A percentile compares a stretch with the other conserved stretches of the same genome.
phyloP scores from a whole-genome alignment of 1,139 yeast genomes.

The Pichia sp. region DNA sequence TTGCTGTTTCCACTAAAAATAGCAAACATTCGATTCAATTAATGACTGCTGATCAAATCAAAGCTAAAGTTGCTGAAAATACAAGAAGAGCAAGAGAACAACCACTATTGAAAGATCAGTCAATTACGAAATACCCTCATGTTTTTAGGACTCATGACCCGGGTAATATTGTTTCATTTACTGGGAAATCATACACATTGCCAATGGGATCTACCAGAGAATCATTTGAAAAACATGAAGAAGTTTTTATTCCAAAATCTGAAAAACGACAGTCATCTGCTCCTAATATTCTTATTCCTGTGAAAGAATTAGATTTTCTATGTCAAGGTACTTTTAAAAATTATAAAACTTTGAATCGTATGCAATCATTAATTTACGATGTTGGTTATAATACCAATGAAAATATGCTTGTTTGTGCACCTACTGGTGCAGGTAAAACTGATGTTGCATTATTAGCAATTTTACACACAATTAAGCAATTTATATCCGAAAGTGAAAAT shows the following conservation, averaged over 20 bases:
- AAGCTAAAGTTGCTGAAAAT: constrained; percentile 51
- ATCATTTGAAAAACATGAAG: constrained; percentile 60
- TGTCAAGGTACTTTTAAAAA: constrained; percentile 83
- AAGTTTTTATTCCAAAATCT: constrained; percentile 75
- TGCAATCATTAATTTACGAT: constrained; percentile 89
- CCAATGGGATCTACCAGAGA: constrained; percentile 78
- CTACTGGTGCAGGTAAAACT: constrained; percentile 99
- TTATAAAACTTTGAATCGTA: constrained; percentile 71
- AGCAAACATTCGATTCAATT: constrained; percentile 24
- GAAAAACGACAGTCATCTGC: constrained; percentile 40
- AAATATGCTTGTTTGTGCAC: constrained; percentile 96
- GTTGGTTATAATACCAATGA: constrained; percentile 91
- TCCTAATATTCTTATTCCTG: constrained; percentile 49
- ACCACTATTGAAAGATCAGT: constrained; percentile 41
- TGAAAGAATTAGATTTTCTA: constrained; percentile 61
- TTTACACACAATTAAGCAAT: constrained; percentile 73
- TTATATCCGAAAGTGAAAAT: constrained; percentile 37
- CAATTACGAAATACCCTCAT: constrained; percentile 68
- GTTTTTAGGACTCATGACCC: constrained; percentile 71
- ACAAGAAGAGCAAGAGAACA: constrained; percentile 45
- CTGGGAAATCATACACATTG: constrained; percentile 72
- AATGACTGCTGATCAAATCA: constrained; percentile 52
- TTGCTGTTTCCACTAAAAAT: neutral
- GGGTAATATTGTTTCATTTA: constrained; percentile 62
- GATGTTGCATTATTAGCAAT: constrained; percentile 89